Evolutionary conservation across 176 grass and related monocot species (phyloP).

Genomic region (Avena insularis): DNA sequence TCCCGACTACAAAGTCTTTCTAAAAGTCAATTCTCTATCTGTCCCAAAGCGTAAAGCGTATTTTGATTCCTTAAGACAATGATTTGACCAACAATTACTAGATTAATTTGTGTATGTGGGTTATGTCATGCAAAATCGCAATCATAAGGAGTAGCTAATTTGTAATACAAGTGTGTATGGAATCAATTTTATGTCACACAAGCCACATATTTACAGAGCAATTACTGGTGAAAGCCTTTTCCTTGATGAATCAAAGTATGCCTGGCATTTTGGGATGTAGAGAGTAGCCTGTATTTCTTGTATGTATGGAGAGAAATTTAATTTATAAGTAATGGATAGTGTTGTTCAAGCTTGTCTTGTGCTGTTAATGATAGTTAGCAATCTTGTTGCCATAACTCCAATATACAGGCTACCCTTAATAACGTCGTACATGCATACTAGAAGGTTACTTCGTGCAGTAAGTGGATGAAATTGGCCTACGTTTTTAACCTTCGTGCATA

Average conservation of each 20-base stretch:
- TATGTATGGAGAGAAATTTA: neutral
- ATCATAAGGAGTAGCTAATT: neutral
- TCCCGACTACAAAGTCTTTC: neutral
- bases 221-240: conserved; percentile 4
- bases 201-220: neutral
- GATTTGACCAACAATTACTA: neutral
- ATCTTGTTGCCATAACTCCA: neutral
- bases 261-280: neutral
- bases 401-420: neutral
- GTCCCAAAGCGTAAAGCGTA: neutral
- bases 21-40: neutral
- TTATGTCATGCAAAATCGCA: neutral
- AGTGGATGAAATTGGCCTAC: neutral
- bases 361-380: neutral
- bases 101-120: neutral
- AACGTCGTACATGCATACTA: neutral
- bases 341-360: conserved; percentile 3
- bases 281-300: neutral
- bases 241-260: neutral
- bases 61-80: neutral
- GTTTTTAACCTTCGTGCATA: neutral
- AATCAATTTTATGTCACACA: neutral
- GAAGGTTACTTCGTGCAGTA: neutral
- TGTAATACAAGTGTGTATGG: neutral
- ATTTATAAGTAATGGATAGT: neutral